phyloP scores from a whole-genome alignment of 208 protist species.

The Leishmania turanica region DNA sequence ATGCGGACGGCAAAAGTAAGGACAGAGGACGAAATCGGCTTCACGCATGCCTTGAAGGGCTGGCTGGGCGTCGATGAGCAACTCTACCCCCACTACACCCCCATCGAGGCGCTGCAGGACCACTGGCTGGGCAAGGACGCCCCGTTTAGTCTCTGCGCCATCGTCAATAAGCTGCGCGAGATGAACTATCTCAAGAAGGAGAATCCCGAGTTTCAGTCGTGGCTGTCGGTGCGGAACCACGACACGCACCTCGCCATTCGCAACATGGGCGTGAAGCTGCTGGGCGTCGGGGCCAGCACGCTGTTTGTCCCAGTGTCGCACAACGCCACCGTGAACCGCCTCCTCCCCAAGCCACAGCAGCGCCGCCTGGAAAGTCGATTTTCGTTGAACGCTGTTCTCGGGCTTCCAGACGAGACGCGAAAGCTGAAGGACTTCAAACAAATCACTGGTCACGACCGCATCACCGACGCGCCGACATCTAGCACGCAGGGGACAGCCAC shows the following conservation, averaged over 20 bases:
- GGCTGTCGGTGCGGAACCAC: conserved; percentile 72
- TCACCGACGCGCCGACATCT: conserved; percentile 22
- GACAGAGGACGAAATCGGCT: conserved; percentile 74
- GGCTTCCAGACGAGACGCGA: conserved; percentile 85
- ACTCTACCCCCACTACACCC: conserved; percentile 88
- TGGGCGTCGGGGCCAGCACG: conserved; percentile 82
- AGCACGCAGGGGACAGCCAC: neutral
- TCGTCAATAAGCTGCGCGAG: conserved; percentile 90
- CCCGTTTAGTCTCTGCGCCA: conserved; percentile 79
- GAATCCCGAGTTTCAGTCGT: conserved; percentile 91
- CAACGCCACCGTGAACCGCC: conserved; percentile 82
- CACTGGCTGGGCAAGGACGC: conserved; percentile 91
- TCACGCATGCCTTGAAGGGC: conserved; percentile 82
- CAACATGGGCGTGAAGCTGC: conserved; percentile 83
- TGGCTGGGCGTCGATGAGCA: conserved; percentile 88
- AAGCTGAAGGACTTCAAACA: conserved; percentile 79
- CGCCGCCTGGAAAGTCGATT: conserved; percentile 72
- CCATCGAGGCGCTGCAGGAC: conserved; percentile 89
- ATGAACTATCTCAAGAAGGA: conserved; percentile 88
- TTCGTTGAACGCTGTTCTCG: conserved; percentile 77
- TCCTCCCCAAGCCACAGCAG: conserved; percentile 87
- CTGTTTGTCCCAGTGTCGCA: conserved; percentile 80
- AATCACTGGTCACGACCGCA: conserved; percentile 51
- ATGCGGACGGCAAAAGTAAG: conserved; percentile 76
- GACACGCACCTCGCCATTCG: conserved; percentile 85